A percentile compares a stretch with the other conserved stretches of the same genome.
These are phyloP conservation scores for Erysimum cheiranthoides DNA, from an alignment of 345 rosid genomes.

Conservation along the genomic window DNA sequence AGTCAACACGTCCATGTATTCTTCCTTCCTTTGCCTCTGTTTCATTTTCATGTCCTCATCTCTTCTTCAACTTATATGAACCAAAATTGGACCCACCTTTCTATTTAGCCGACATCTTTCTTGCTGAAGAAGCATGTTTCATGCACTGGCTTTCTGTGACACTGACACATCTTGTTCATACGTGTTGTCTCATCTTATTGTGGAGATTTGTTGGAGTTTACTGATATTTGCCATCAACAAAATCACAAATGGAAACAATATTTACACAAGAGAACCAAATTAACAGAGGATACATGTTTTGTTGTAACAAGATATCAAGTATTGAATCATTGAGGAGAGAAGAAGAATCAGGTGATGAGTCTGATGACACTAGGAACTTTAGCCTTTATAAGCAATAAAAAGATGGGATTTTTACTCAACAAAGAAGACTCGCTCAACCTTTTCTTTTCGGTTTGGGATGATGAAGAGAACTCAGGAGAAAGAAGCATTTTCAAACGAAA, in stretches of 20 bases:
- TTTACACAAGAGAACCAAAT: not conserved
- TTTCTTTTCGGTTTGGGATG: conserved; percentile 30
- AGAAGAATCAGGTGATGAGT: not conserved
- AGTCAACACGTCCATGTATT: conserved; percentile 6
- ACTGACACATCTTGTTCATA: conserved; percentile 1
- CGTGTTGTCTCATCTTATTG: not conserved
- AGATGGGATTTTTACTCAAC: conserved; percentile 9
- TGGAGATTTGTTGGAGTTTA: not conserved
- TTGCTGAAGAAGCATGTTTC: conserved; percentile 38
- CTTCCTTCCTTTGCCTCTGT: conserved; percentile 16
- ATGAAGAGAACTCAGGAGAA: conserved; percentile 2
- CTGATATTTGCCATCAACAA: not conserved
- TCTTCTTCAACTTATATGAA: not conserved
- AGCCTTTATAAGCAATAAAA: conserved; percentile 9
- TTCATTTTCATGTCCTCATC: conserved; percentile 17
- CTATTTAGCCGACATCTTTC: conserved; percentile 37
- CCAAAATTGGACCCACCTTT: conserved; percentile 17
- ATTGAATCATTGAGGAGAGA: not conserved
- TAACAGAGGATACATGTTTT: not conserved
- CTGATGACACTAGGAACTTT: not conserved
- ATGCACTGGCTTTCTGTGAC: conserved; percentile 2
- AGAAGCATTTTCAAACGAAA: conserved; percentile 4
- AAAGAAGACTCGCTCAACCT: conserved; percentile 25
- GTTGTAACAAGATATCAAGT: not conserved
- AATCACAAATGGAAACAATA: not conserved